Evolutionary conservation across 192 early-diverging fungal genomes (phyloP).

Genomic region (Coemansia sp.): DNA sequence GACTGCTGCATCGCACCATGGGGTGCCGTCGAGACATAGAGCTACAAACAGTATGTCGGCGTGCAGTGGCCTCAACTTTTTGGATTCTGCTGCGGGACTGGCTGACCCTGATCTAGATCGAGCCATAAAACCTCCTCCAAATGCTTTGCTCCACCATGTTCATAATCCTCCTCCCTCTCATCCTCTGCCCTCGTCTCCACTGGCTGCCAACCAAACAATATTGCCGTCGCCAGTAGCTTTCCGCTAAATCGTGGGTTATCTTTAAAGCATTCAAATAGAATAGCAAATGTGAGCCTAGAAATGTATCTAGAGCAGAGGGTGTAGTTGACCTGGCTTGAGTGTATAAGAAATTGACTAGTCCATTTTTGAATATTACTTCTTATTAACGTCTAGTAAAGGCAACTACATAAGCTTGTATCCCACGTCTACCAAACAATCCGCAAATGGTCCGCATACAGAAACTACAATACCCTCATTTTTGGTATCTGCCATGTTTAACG

Average conservation of each 20-base stretch:
- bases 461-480: neutral
- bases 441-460: neutral
- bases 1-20: neutral
- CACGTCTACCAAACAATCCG: neutral
- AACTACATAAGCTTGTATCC: neutral
- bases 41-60: constrained; percentile 6
- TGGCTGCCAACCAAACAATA: constrained; percentile 1
- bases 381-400: neutral
- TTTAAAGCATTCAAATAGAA: neutral
- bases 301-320: neutral
- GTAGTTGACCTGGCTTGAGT: too few relatives aligned
- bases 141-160: neutral
- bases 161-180: neutral
- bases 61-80: neutral
- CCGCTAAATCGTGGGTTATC: neutral
- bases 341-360: too few relatives aligned
- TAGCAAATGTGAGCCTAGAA: neutral
- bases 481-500: neutral
- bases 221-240: neutral
- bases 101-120: neutral
- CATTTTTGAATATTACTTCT: too few relatives aligned
- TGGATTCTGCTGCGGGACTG: neutral
- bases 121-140: neutral
- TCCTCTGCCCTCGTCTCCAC: neutral
- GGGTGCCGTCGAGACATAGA: constrained; percentile 1